Percentiles rank a stretch among this genome's conserved stretches.
phyloP scores from a whole-genome alignment of 2,329 filamentous ascomycete genomes.

The Pyricularia grisea region DNA sequence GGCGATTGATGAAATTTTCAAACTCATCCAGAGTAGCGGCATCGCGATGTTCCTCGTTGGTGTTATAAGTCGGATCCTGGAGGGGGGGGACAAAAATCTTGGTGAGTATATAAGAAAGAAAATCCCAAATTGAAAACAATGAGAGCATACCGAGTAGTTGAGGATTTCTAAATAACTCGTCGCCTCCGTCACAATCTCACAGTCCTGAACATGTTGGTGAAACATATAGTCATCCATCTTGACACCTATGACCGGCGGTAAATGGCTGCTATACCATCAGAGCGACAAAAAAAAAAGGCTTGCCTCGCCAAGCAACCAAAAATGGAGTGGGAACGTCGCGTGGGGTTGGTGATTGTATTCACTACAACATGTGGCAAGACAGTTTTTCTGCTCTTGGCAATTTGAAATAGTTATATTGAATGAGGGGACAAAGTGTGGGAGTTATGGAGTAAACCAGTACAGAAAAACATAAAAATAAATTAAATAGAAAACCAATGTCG shows the following conservation, averaged over 20 bases:
- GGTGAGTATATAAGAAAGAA: not conserved
- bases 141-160: constrained; percentile 44
- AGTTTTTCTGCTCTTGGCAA: not conserved
- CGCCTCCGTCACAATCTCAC: constrained; percentile 37
- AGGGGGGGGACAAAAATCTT: no score
- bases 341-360: not conserved
- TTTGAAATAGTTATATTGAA: not conserved
- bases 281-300: not conserved
- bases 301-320: not conserved
- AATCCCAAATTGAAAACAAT: not conserved
- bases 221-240: constrained; percentile 53
- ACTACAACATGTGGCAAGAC: not conserved
- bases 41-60: constrained; percentile 40
- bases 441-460: not conserved
- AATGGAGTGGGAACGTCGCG: not conserved
- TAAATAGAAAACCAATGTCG: not conserved
- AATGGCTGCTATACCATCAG: not conserved
- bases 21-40: constrained; percentile 39
- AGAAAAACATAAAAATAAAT: no score
- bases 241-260: not conserved
- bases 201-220: constrained; percentile 34
- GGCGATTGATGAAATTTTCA: constrained; percentile 42
- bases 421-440: not conserved
- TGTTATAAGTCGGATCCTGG: constrained; percentile 40
- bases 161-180: constrained; percentile 49